Percentiles rank a stretch among this genome's conserved stretches.
These are phyloP conservation scores for Chalciporus pseudorubinellus DNA, from an alignment of 768 basidiomycete genomes.

Conservation along the genomic window DNA sequence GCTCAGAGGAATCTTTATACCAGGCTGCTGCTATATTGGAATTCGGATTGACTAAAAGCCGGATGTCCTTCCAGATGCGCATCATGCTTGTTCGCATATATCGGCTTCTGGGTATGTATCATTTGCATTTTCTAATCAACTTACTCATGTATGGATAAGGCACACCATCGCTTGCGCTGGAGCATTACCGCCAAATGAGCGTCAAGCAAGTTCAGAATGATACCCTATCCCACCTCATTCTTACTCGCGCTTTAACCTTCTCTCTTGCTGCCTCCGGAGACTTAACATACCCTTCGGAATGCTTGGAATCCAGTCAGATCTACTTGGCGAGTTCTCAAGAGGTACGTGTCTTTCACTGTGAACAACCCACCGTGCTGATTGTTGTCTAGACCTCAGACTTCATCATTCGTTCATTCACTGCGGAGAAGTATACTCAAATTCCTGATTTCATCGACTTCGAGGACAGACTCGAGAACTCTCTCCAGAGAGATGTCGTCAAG, in stretches of 20 bases:
- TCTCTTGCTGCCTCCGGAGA: constrained; percentile 76
- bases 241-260: constrained; percentile 76
- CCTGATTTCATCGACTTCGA: constrained; percentile 84
- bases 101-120: constrained; percentile 59
- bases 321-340: constrained; percentile 80
- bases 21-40: constrained; percentile 68
- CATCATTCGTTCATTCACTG: constrained; percentile 71
- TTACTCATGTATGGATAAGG: constrained; percentile 42
- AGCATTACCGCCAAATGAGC: constrained; percentile 76
- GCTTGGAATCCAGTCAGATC: constrained; percentile 76
- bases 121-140: neutral
- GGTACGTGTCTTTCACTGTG: constrained; percentile 36
- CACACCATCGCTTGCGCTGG: constrained; percentile 66
- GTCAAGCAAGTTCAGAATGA: constrained; percentile 87
- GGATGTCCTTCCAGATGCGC: constrained; percentile 75
- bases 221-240: constrained; percentile 80
- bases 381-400: constrained; percentile 68
- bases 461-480: constrained; percentile 75
- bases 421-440: constrained; percentile 88
- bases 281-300: constrained; percentile 71
- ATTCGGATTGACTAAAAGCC: constrained; percentile 67
- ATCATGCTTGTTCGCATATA: constrained; percentile 79
- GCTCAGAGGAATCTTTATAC: constrained; percentile 57
- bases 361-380: constrained; percentile 4
- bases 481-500: constrained; percentile 79